Base-by-base conservation (phyloP, 257 asterid genomes). In the Nicotiana knightiana region DNA sequence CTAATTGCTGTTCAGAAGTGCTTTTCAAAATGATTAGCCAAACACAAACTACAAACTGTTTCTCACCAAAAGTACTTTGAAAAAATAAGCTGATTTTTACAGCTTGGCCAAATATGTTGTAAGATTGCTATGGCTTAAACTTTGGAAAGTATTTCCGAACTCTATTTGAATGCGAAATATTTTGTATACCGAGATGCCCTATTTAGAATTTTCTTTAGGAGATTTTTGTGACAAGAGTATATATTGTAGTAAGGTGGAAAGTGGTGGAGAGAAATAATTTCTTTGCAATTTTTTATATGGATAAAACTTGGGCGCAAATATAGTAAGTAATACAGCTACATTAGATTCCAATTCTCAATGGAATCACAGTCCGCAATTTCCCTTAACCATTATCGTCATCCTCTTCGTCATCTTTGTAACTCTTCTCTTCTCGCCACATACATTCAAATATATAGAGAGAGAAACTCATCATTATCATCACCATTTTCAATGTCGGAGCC, bases 401-500 rank as follows among this genome's bases (percentile, higher is more conserved):
- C 10, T 35, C 79, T 30, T 55, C 83, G 28, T 48, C 63, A 30
- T 37, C 63, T 6, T 21, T 15, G 16, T 46, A 70, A 26, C 39
- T 75, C 63, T 55, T 48, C 73, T 26, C 81, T 77, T 24, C 32
- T 61, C 81, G 67, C 76, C 82, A 53, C 76, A 82, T 68, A 76
- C 78, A 58, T 28, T 32, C 17, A n/a, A 2, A 43, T 11, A 21
- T 51, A 58, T 58, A 58, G 13, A 43, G 51, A 63, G 33, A 64
- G 32, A 48, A 57, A 80, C 28, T 43, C 68, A 16, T 24, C 81
- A 58, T 39, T 30, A 18, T n/a, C 28, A 39, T 62, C 70, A 78
- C 71, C 8, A 51, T 26, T 65, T 81, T 82, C 80, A 86, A 89
- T 94, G 91, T 87, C 89, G 43, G 90, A 90, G 15, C 88, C 91